phyloP scores from a whole-genome alignment of 192 early-diverging fungal species.

The Coemansia brasiliensis region DNA sequence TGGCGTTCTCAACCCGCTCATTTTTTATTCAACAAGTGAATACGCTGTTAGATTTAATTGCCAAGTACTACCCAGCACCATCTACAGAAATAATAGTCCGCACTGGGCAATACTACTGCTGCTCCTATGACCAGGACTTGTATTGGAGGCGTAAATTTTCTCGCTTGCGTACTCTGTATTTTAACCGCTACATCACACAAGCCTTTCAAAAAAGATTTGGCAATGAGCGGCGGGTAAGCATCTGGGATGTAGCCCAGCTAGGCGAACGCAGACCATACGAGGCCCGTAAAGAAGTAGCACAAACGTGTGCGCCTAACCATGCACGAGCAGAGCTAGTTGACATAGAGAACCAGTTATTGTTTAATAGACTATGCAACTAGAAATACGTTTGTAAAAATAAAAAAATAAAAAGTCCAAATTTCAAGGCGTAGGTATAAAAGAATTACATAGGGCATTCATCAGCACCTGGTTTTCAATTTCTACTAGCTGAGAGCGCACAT shows the following conservation, averaged over 20 bases:
- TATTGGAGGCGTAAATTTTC: slow-evolving; percentile 22
- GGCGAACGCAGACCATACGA: slow-evolving; percentile 26
- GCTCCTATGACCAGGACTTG: slow-evolving; percentile 35
- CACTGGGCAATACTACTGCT: slow-evolving; percentile 59
- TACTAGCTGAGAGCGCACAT: slow-evolving; percentile 47
- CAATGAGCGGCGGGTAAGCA: slow-evolving; percentile 6
- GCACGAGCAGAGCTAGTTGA: background rate
- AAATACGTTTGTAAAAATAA: too few species aligned
- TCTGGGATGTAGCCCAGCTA: slow-evolving; percentile 54
- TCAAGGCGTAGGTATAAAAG: background rate
- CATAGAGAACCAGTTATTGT: slow-evolving; percentile 1
- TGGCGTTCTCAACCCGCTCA: slow-evolving; percentile 39
- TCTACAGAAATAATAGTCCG: slow-evolving; percentile 45
- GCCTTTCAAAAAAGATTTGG: slow-evolving; percentile 24
- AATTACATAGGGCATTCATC: slow-evolving; percentile 29
- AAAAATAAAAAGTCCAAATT: too few species aligned
- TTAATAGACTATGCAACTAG: slow-evolving; percentile 4
- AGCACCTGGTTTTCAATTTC: slow-evolving; percentile 53
- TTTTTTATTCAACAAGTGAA: slow-evolving; percentile 26
- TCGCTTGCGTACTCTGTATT: slow-evolving; percentile 21
- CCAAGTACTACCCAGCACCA: slow-evolving; percentile 26
- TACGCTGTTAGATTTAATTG: slow-evolving; percentile 23
- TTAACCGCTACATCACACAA: slow-evolving; percentile 27
- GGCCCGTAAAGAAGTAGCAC: slow-evolving; percentile 15
- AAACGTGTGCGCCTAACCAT: background rate